Evolutionary conservation across 768 basidiomycete species (phyloP), one percentile per base, ranked within the genome.

Genomic region (Auriscalpium orientale): DNA sequence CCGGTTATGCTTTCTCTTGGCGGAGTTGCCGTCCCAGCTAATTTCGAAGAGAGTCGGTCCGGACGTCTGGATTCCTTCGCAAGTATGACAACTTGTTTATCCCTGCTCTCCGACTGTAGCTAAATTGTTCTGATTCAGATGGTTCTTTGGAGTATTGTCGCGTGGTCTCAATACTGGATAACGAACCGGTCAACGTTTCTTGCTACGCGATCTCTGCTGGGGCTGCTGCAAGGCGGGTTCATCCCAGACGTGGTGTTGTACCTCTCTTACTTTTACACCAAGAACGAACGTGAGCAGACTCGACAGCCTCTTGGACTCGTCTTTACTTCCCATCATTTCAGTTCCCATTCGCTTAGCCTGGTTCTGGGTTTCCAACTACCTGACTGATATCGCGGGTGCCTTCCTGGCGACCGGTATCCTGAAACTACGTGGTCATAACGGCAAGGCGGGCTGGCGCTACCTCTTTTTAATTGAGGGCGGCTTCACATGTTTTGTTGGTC

Each of bases 401-500:
- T 87, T 90, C 66, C 64, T 87, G 9, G 87, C 83, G 0, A 81
- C 80, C 0, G 85, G 84, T 5, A 80, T 87, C 16, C 69, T 86
- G 15, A 67, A 69, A 48, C 71, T 84, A 55, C 73, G 80, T 8
- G 83, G 80, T 18, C 69, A 81, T 7, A 67, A 64, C 15, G 84
- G 83, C 0, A 68, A 72, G 35, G 78, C 75, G 28, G 82, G 83
- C 10, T 82, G 82, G 81, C 67, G 80, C 38, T 84, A 81, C 60
- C 72, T 83, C 2, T 83, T 82, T 67, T 72, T 81, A 7, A 71
- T 83, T 15, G 81, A 79, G 62, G 82, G 81, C 13, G 62, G 72
- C 20, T 47, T 80, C 9, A 83, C 83, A 0, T 67, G 81, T 10
- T n/a, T 66, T 5, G 71, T 82, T 55, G 84, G 80, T 3, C 12